Conservation (phyloP, 805 yeast genomes). For the Zygosaccharomyces pseudorouxii region DNA sequence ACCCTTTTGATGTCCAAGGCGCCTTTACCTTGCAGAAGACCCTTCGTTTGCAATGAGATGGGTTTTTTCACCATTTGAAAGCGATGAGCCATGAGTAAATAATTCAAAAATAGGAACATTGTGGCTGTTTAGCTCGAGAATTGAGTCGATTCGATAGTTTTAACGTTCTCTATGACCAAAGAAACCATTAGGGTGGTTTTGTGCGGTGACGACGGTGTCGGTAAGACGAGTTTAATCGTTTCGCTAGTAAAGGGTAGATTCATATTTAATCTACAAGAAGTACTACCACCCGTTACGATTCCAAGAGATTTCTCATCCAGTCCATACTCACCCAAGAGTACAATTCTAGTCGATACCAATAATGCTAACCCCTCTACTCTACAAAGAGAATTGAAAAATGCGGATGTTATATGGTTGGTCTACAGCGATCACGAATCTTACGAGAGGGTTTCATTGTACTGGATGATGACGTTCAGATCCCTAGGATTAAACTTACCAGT, state of each 20-base stretch:
- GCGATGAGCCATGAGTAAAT: neutral
- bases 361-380: conserved; percentile 57
- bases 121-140: neutral
- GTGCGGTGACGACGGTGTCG: conserved; percentile 93
- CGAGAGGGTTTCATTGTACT: conserved; percentile 83
- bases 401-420: conserved; percentile 92
- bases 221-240: conserved; percentile 74
- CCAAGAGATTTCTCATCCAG: conserved; percentile 65
- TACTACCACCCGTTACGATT: conserved; percentile 78
- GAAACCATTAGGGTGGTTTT: conserved; percentile 74
- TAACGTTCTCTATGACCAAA: conserved; percentile 30
- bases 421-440: conserved; percentile 93
- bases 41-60: conserved; percentile 7
- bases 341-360: conserved; percentile 76
- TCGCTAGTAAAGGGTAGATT: conserved; percentile 77
- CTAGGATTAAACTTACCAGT: conserved; percentile 92
- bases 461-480: conserved; percentile 92
- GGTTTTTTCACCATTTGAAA: neutral
- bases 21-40: neutral
- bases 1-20: conserved; percentile 12
- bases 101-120: neutral
- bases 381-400: conserved; percentile 70
- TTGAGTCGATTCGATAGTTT: neutral
- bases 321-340: conserved; percentile 55
- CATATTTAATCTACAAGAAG: conserved; percentile 70